phyloP scores from a whole-genome alignment of 192 early-diverging fungal genomes.

The Coemansia sp. region DNA sequence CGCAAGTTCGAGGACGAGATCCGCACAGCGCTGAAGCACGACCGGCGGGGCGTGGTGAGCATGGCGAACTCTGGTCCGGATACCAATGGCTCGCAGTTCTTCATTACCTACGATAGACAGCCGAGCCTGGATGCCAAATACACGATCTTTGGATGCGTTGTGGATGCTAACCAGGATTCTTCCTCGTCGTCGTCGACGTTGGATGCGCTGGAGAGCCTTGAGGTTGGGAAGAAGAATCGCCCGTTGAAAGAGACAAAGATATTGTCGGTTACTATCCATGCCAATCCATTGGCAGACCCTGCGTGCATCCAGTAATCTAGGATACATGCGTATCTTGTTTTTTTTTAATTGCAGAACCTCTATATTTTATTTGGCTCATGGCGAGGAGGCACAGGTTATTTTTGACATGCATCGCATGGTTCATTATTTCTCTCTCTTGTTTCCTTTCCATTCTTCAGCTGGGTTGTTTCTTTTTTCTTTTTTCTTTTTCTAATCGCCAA shows the following conservation, averaged over 20 bases:
- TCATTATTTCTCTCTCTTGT: background rate
- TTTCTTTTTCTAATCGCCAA: background rate
- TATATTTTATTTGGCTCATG: background rate
- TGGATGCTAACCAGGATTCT: conserved; percentile 73
- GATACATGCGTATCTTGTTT: background rate
- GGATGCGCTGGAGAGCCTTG: conserved; percentile 82
- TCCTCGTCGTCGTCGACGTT: conserved; percentile 52
- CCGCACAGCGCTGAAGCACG: conserved; percentile 77
- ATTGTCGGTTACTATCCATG: conserved; percentile 79
- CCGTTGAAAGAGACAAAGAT: conserved; percentile 81
- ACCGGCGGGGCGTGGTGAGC: conserved; percentile 80
- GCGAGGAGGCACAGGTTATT: background rate
- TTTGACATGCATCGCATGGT: background rate
- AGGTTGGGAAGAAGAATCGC: conserved; percentile 78
- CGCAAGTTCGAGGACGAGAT: conserved; percentile 80
- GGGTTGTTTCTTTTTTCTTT: background rate
- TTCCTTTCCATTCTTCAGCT: background rate
- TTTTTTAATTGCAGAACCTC: background rate
- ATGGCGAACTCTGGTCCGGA: conserved; percentile 93
- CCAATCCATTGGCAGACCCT: conserved; percentile 88
- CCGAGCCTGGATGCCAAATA: conserved; percentile 89
- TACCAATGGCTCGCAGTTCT: conserved; percentile 89
- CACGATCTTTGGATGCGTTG: conserved; percentile 70
- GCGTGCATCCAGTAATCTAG: conserved; percentile 14
- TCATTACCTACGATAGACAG: conserved; percentile 87